phyloP scores from a whole-genome alignment of 1,284 basidiomycete species.

The Marasmius tenuissimus region DNA sequence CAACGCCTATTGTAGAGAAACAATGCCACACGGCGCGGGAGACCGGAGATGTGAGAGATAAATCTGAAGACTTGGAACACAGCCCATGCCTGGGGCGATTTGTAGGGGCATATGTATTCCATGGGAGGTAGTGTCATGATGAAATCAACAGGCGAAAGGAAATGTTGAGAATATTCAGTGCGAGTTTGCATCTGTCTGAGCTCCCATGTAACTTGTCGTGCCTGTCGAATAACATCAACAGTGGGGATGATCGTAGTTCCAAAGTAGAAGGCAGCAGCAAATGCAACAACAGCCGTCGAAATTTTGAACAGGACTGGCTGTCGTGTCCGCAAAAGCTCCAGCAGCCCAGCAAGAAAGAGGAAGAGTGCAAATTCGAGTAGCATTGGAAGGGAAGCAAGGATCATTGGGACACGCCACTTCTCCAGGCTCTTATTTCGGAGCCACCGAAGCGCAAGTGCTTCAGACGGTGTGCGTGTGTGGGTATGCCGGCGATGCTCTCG shows the following conservation, averaged over 20 bases:
- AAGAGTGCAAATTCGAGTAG: constrained; percentile 1
- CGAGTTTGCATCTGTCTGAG: neutral
- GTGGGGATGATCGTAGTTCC: neutral
- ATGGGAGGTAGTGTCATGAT: neutral
- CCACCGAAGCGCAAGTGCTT: neutral
- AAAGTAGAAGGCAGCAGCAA: neutral
- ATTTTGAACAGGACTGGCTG: neutral
- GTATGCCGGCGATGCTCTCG: constrained; percentile 6
- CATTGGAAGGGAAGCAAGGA: neutral
- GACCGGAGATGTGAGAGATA: neutral
- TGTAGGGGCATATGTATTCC: neutral
- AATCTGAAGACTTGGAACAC: neutral
- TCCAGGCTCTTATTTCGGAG: neutral
- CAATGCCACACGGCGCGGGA: too few relatives aligned
- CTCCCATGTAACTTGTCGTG: neutral
- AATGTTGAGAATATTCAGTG: too few relatives aligned
- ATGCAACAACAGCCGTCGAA: neutral
- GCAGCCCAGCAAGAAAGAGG: constrained; percentile 1
- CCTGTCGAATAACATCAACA: neutral
- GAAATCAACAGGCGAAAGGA: neutral
- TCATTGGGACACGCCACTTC: neutral
- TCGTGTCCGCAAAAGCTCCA: constrained; percentile 1
- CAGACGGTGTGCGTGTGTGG: neutral
- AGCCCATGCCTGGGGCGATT: neutral
- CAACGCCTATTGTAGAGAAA: too few relatives aligned